These are phyloP conservation scores for Pythium utonaiense DNA, from an alignment of 352 stramenopile species.

Conservation along the genomic window DNA sequence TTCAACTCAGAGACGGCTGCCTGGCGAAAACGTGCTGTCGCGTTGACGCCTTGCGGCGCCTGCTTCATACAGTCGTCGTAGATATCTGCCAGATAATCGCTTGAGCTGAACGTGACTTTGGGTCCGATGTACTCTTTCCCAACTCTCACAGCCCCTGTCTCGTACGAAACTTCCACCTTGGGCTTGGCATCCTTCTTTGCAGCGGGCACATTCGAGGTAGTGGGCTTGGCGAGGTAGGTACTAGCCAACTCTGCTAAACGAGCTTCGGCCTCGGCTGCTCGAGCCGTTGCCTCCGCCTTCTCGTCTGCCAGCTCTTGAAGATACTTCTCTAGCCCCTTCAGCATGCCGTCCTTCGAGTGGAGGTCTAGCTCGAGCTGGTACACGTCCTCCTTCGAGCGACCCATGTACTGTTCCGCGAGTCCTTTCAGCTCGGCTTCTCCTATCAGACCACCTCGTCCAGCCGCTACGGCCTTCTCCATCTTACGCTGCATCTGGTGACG, in stretches of 20 bases:
- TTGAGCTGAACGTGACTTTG: background rate
- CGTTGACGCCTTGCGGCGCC: conserved; percentile 1
- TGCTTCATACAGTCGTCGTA: conserved; percentile 14
- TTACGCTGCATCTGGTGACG: conserved; percentile 4
- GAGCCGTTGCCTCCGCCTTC: too few relatives aligned
- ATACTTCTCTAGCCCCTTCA: too few relatives aligned
- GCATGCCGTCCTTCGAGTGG: too few relatives aligned
- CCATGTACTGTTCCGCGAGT: conserved; percentile 4
- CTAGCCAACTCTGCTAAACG: too few relatives aligned
- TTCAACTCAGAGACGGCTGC: conserved; percentile 17
- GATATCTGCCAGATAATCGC: conserved; percentile 20
- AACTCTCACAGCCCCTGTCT: background rate
- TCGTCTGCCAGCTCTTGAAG: too few relatives aligned
- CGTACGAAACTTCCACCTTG: background rate
- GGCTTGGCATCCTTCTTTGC: too few relatives aligned
- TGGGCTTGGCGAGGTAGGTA: too few relatives aligned
- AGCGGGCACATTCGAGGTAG: too few relatives aligned
- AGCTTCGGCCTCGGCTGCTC: too few relatives aligned
- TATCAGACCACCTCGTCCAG: background rate
- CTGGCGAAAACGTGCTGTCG: conserved; percentile 1
- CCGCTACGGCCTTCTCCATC: background rate
- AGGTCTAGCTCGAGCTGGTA: background rate
- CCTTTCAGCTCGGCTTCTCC: background rate
- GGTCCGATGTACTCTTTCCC: background rate
- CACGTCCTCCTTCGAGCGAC: background rate